Conservation (phyloP, 2,329 filamentous ascomycete genomes). For the Colletotrichum sp. region DNA sequence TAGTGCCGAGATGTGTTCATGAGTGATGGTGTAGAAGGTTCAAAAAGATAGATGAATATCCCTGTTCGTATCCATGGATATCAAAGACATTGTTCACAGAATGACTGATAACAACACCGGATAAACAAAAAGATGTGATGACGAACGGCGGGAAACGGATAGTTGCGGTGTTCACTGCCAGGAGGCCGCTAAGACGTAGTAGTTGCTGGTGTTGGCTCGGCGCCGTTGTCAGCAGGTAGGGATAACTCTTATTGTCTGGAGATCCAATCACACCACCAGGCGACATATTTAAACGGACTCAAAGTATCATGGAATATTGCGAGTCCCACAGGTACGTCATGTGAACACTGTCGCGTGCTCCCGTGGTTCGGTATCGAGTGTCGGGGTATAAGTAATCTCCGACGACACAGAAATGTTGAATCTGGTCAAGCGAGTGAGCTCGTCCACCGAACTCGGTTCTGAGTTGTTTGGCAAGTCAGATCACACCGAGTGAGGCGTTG, state of each 20-base stretch:
- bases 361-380: not conserved
- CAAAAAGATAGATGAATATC: not conserved
- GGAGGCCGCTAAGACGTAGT: not conserved
- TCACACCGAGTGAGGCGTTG: too few relatives aligned
- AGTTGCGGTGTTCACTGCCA: not conserved
- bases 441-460: too few relatives aligned
- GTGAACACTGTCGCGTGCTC: not conserved
- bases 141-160: not conserved
- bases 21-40: accelerated
- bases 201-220: not conserved
- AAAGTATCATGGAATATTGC: not conserved
- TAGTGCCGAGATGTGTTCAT: not conserved
- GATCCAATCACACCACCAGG: not conserved
- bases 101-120: not conserved
- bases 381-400: not conserved
- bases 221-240: not conserved
- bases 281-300: not conserved
- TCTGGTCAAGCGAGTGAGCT: too few relatives aligned
- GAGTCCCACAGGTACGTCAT: not conserved
- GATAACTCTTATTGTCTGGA: not conserved
- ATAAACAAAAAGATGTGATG: not conserved
- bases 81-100: not conserved
- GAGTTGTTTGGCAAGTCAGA: too few relatives aligned
- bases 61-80: accelerated
- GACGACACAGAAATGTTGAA: not conserved